Base-by-base conservation (phyloP, 352 stramenopile species). In the Thraustochytrium aureum region DNA sequence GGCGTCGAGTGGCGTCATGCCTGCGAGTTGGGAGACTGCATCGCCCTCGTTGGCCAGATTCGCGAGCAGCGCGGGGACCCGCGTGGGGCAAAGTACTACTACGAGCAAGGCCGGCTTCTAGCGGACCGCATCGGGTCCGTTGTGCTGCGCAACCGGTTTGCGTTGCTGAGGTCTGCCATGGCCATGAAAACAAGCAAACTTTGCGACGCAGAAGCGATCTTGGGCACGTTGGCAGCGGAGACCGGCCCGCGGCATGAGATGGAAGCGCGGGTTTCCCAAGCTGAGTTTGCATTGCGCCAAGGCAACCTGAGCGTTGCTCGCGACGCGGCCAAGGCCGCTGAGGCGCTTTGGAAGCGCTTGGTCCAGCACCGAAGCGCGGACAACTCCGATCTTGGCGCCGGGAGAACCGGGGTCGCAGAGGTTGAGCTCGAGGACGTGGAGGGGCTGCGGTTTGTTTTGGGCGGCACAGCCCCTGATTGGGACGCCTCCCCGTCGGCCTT, bases 1-100 rank as follows among this genome's bases (percentile, higher is more conserved):
- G 69, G 69, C 26, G 50, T 79, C 1, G 54, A 75, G 2, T 72
- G 69, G 69, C 38, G 50, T n/a, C 69, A 67, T 39, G 32, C 50
- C 50, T 37, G 37, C 30, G 52, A 52, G 47, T 26, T 79, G n/a
- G 69, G 32, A 10, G 69, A 79, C 35, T 79, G 69, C 33, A 26
- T 79, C 10, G 59, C 39, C 20, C 59, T 79, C 14, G 37, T 79
- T 54, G 59, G 69, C 30, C 33, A 62, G 33, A 37, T 56, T 20
- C 50, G 56, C 35, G 3, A 65, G 20, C 61, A n/a, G 7, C 50
- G 59, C 26, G 69, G 69, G 4, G 59, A 79, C 61, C 52, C 69
- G 22, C 69, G 69, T 30, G 50, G 38, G 17, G 69, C 50, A 33
- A 41, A 52, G n/a, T 79, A 67, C 41, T 79, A 79, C 35, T 17